Conservation (phyloP, 768 basidiomycete genomes). For the Phaeotremella fagi region DNA sequence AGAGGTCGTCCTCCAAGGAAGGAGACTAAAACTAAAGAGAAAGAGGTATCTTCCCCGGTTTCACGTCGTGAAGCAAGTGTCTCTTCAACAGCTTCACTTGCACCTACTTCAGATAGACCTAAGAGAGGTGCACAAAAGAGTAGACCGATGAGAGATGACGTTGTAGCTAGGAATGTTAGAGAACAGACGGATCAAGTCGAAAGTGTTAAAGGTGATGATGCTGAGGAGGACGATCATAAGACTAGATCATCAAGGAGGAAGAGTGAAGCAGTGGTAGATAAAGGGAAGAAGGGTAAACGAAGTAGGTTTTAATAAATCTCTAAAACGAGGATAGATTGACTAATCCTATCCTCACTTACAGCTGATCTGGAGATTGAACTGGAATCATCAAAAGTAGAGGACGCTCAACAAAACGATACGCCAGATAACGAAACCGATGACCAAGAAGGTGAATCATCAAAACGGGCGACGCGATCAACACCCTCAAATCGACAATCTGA, state of each 20-base stretch:
- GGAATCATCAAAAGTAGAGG: no score
- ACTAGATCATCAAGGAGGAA: conserved; percentile 4
- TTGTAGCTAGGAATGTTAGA: conserved; percentile 15
- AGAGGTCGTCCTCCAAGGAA: conserved; percentile 9
- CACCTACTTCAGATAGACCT: conserved; percentile 1
- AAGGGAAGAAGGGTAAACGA: background rate
- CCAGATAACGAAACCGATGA: background rate
- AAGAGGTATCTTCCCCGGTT: conserved; percentile 17
- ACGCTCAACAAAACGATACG: no score
- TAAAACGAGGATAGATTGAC: no score
- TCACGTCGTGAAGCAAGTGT: conserved; percentile 31
- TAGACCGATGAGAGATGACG: conserved; percentile 15
- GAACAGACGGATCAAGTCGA: conserved; percentile 13
- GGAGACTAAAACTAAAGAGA: background rate
- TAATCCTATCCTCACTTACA: no score
- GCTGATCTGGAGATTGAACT: no score
- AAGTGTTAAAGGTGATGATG: conserved; percentile 16
- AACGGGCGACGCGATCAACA: background rate
- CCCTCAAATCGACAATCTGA: background rate
- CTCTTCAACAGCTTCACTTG: conserved; percentile 17
- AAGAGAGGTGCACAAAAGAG: background rate
- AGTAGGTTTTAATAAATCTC: no score
- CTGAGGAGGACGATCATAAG: background rate
- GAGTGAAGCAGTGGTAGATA: background rate
- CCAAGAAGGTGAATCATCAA: background rate